A percentile compares a stretch with the other conserved stretches of the same genome.
These are phyloP conservation scores for bread wheat (Triticum aestivum) DNA, from an alignment of 176 grass and related monocot species.

Conservation along the genomic window DNA sequence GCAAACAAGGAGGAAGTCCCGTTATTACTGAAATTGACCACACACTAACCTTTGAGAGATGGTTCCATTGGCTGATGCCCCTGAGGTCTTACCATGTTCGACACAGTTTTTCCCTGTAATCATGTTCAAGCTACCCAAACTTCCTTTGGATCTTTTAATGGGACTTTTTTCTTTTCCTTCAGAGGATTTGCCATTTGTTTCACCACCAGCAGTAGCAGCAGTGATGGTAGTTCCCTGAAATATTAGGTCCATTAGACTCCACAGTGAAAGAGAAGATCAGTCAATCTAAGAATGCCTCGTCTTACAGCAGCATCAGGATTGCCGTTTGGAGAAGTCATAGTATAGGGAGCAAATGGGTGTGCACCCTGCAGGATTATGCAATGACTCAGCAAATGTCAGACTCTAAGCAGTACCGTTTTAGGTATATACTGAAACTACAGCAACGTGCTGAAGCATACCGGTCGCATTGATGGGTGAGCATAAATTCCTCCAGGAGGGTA, in stretches of 20 bases:
- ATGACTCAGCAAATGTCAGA: conserved; percentile 27
- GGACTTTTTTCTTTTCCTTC: conserved; percentile 84
- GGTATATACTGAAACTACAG: conserved; percentile 17
- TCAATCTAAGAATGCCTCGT: conserved; percentile 5
- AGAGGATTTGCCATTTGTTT: conserved; percentile 66
- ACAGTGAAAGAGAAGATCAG: conserved; percentile 17
- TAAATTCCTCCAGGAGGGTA: conserved; percentile 93
- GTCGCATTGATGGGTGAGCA: conserved; percentile 89
- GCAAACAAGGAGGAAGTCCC: conserved; percentile 5
- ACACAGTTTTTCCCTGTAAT: conserved; percentile 69
- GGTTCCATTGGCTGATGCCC: conserved; percentile 65
- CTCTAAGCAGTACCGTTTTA: conserved; percentile 19
- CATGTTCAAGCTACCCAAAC: conserved; percentile 98
- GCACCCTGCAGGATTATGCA: conserved; percentile 55
- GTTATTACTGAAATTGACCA: neutral
- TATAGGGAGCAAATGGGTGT: conserved; percentile 80
- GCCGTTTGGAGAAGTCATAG: conserved; percentile 63
- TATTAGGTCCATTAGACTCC: conserved; percentile 33
- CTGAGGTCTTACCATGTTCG: conserved; percentile 67
- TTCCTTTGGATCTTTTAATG: conserved; percentile 84
- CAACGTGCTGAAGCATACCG: conserved; percentile 47
- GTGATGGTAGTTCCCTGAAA: conserved; percentile 49
- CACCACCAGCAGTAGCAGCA: conserved; percentile 32
- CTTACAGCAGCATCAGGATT: conserved; percentile 81
- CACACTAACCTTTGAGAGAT: conserved; percentile 76